phyloP scores from a whole-genome alignment of 148 eudicot genomes.

The Amaranthus palmeri region DNA sequence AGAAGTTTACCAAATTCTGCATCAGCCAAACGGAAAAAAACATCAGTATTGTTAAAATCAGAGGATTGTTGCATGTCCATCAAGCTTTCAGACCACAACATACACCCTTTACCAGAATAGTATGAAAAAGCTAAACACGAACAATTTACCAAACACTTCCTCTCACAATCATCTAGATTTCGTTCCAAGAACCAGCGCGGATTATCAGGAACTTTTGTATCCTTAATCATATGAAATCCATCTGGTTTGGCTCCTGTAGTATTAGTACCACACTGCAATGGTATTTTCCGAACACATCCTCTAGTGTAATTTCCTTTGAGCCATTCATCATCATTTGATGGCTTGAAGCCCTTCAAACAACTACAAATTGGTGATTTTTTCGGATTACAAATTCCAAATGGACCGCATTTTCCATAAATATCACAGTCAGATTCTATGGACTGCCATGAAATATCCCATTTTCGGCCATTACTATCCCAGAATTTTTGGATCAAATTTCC shows the following conservation, averaged over 20 bases:
- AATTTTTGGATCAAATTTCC: conserved; percentile 22
- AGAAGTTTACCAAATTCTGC: conserved; percentile 32
- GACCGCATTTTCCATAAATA: conserved; percentile 30
- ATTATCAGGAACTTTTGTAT: conserved; percentile 33
- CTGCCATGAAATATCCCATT: conserved; percentile 17
- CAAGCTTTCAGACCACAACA: conserved; percentile 30
- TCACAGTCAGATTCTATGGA: conserved; percentile 24
- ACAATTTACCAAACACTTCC: conserved; percentile 28
- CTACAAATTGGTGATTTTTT: conserved; percentile 16
- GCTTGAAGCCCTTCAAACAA: conserved; percentile 30
- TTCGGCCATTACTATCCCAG: conserved; percentile 20
- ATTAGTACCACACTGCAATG: conserved; percentile 33
- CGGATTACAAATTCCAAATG: conserved; percentile 26
- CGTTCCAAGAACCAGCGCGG: not conserved
- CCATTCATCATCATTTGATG: conserved; percentile 38
- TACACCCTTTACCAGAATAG: conserved; percentile 20
- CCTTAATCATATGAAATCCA: conserved; percentile 24
- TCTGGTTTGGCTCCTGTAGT: conserved; percentile 28
- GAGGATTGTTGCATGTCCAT: conserved; percentile 26
- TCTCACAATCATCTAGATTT: conserved; percentile 5
- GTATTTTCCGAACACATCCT: conserved; percentile 44
- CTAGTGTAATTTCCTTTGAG: conserved; percentile 37
- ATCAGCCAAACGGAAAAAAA: conserved; percentile 28
- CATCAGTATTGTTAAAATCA: conserved; percentile 15
- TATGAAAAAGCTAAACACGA: conserved; percentile 35